Percentiles rank a stretch among this genome's conserved stretches.
Conservation (phyloP, 2,329 filamentous ascomycete genomes). For the Thielaviopsis cerberus region DNA sequence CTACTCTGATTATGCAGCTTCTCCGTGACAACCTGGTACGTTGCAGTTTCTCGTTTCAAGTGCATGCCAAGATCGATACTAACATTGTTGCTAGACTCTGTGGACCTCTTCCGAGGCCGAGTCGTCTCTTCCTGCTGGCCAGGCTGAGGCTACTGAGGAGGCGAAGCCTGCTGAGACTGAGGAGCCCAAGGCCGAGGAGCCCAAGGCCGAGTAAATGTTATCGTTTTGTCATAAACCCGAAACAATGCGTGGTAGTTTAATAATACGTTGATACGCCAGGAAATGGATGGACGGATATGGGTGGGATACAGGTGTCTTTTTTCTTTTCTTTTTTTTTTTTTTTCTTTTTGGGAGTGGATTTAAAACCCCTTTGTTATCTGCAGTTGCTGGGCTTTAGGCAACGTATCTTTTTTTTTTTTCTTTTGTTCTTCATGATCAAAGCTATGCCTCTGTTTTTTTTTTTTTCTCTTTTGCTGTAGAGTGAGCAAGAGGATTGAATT, state of each 20-base stretch:
- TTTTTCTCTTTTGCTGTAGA: neutral
- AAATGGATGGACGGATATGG: slow-evolving; percentile 4
- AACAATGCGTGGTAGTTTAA: slow-evolving; percentile 17
- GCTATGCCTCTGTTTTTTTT: neutral
- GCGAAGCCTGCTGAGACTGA: slow-evolving; percentile 35
- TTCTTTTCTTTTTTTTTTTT: slow-evolving; percentile 18
- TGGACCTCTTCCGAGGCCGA: slow-evolving; percentile 99
- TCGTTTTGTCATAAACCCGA: slow-evolving; percentile 24
- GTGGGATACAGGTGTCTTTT: slow-evolving; percentile 10
- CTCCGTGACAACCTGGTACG: slow-evolving; percentile 87
- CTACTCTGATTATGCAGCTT: slow-evolving; percentile 95
- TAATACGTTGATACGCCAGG: slow-evolving; percentile 14
- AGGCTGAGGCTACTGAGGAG: slow-evolving; percentile 29
- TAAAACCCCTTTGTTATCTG: slow-evolving; percentile 9
- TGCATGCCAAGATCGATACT: slow-evolving; percentile 15
- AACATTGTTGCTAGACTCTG: slow-evolving; percentile 48
- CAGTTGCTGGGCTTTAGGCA: slow-evolving; percentile 3
- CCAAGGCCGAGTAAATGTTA: slow-evolving; percentile 45
- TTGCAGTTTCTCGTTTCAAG: slow-evolving; percentile 10
- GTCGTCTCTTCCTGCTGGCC: slow-evolving; percentile 39
- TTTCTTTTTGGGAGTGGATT: neutral
- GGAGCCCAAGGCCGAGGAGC: slow-evolving; percentile 39
- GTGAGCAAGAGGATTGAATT: neutral
- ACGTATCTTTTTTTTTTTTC: slow-evolving; percentile 2
- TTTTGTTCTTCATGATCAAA: slow-evolving; percentile 5